phyloP scores from a whole-genome alignment of 139 green algal species.

The Picochlorum sp. region DNA sequence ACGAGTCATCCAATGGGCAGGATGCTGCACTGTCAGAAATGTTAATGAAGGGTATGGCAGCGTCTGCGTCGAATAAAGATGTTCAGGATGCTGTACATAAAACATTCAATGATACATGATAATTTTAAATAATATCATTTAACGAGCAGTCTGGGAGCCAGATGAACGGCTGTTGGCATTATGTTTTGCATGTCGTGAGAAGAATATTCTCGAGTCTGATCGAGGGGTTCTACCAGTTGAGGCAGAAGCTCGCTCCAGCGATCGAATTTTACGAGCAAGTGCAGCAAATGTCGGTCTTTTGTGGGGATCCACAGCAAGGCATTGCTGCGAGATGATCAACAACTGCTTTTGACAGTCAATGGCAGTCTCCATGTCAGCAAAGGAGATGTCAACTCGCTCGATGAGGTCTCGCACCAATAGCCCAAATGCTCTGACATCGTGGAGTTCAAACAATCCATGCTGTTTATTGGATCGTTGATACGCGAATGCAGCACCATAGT shows the following conservation, averaged over 20 bases:
- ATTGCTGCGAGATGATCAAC: constrained; percentile 19
- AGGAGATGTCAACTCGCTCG: constrained; percentile 19
- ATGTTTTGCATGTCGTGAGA: neutral
- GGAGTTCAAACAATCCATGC: constrained; percentile 34
- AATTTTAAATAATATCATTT: neutral
- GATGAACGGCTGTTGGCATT: too few species aligned
- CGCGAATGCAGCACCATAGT: constrained; percentile 77
- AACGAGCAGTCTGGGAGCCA: neutral
- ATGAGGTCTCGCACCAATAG: constrained; percentile 50
- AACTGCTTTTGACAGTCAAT: constrained; percentile 20
- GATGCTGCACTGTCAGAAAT: constrained; percentile 3
- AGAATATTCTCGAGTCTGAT: constrained; percentile 5
- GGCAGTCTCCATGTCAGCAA: constrained; percentile 26
- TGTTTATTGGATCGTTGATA: constrained; percentile 32
- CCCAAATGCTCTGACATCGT: constrained; percentile 70
- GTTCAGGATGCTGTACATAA: neutral
- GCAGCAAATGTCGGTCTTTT: constrained; percentile 12
- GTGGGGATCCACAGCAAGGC: neutral
- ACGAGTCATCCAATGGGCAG: neutral
- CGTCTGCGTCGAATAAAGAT: too few species aligned
- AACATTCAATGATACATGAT: neutral
- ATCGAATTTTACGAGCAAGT: neutral
- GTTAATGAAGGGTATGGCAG: constrained; percentile 17
- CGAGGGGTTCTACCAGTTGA: neutral
- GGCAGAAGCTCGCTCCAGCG: neutral